Base-by-base conservation (phyloP, 768 basidiomycete species). In the Amanita rimosa region DNA sequence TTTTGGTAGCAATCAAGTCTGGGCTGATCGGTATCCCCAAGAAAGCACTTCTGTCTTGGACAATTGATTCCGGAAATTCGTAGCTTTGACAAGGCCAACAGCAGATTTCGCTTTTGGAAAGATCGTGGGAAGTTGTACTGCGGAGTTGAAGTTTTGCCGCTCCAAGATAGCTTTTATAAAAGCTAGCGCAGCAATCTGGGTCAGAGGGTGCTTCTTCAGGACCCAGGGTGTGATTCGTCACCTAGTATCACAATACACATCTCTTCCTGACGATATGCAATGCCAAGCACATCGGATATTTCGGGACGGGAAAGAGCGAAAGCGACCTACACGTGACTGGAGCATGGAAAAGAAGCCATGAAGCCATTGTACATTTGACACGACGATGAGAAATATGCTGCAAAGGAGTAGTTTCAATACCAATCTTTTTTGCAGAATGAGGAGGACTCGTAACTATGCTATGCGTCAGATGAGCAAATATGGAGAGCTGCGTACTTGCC, bases 241-340 rank as follows among this genome's bases (percentile, higher is more conserved):
- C 78, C 56, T 74, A 77, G 60, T 78, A 80, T 2, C 64, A 55
- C 27, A 27, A 27, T 27, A 27, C 27, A 27, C 27, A 4, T 81
- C 78, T 54, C 73, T 75, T 11, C 78, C 79, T 38, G 27, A 9
- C 27, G 27, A 27, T 81, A 80, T 21, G 63, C 62, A 9, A 81
- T 61, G 3, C 78, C 79, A 6, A 73, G 66, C 1, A 71, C 57
- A 17, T 73, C 70, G 44, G 75, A 69, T 44, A 81, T 69, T 57
- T 76, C 79, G 5, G 78, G 74, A 11, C 79, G 76, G 31, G 79
- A 78, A 6, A 76, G 66, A n/a, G 65, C 60, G 44, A 58, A 57
- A 1, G 74, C 64, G 13, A 80, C 74, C 78, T 52, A 8, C 9
- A 45, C 19, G 44, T 21, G 37, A 37, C 26, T 33, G 24, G 17